These are phyloP conservation scores for Tillandsia fasciculata DNA, from an alignment of 176 grass and related monocot species.

Conservation along the genomic window DNA sequence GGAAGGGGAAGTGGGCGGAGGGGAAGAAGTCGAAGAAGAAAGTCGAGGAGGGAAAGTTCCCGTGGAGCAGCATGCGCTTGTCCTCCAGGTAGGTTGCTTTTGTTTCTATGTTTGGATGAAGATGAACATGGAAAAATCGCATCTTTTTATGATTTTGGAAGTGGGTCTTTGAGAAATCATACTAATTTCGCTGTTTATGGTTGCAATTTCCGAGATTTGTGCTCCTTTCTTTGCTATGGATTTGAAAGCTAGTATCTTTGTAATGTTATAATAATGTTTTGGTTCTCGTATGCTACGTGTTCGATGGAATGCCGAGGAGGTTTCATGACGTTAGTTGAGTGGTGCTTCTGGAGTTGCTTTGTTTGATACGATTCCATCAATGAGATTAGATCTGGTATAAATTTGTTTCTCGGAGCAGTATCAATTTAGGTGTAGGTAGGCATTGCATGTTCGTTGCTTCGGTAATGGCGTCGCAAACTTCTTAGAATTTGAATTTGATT, in stretches of 20 bases:
- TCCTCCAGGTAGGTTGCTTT: slow-evolving; percentile 25
- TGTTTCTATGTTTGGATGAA: neutral
- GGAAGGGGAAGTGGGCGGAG: slow-evolving; percentile 15
- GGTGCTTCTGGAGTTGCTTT: neutral
- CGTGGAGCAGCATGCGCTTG: slow-evolving; percentile 38
- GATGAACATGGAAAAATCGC: slow-evolving; percentile 7
- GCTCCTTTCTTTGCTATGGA: too few species aligned
- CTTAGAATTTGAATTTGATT: neutral
- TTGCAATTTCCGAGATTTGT: neutral
- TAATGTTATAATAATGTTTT: neutral
- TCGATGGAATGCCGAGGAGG: neutral
- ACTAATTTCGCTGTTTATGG: neutral
- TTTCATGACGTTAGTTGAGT: neutral
- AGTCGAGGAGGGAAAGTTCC: slow-evolving; percentile 41
- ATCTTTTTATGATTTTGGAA: slow-evolving; percentile 9
- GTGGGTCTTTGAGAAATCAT: neutral
- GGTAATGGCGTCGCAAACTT: neutral
- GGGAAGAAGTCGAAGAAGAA: slow-evolving; percentile 12
- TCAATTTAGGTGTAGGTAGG: neutral
- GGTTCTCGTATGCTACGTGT: neutral
- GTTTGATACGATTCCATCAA: neutral
- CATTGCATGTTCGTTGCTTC: neutral
- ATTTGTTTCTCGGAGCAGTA: neutral
- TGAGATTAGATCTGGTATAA: neutral
- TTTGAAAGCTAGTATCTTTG: too few species aligned